Percentiles rank a stretch among this genome's conserved stretches.
phyloP scores from a whole-genome alignment of 2,329 filamentous ascomycete species.

The Scytalidium sp. region DNA sequence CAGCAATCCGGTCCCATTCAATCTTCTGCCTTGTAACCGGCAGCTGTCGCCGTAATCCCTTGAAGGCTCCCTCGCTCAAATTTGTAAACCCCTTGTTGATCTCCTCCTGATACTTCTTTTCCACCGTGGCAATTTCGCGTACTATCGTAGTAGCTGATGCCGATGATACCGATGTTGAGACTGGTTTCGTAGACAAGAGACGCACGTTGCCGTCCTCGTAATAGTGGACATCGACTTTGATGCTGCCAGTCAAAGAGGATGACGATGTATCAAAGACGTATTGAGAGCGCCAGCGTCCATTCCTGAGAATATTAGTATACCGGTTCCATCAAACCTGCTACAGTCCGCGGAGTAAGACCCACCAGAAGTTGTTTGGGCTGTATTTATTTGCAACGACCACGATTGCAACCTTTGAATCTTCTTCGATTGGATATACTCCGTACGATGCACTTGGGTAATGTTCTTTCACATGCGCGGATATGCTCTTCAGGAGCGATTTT shows the following conservation, averaged over 20 bases:
- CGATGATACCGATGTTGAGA: conserved; percentile 59
- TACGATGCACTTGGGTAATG: conserved; percentile 83
- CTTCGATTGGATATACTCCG: conserved; percentile 77
- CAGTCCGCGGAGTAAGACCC: conserved; percentile 27
- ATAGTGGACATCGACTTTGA: conserved; percentile 97
- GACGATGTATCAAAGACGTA: conserved; percentile 74
- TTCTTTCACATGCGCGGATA: conserved; percentile 75
- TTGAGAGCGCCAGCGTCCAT: conserved; percentile 90
- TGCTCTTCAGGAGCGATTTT: conserved; percentile 77
- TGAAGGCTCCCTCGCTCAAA: conserved; percentile 93
- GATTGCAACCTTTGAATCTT: conserved; percentile 74
- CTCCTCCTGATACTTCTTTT: conserved; percentile 96
- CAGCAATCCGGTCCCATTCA: conserved; percentile 97
- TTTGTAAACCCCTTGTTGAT: conserved; percentile 86
- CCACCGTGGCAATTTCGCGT: conserved; percentile 72
- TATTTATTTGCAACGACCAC: conserved; percentile 94
- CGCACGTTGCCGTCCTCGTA: conserved; percentile 99
- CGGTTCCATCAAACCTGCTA: too few species aligned
- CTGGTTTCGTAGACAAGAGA: conserved; percentile 80
- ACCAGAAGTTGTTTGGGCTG: conserved; percentile 98
- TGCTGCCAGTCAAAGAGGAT: conserved; percentile 69
- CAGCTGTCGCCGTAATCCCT: conserved; percentile 85
- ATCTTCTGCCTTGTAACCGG: conserved; percentile 98
- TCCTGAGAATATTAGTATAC: conserved; percentile 57
- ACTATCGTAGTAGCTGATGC: conserved; percentile 59